Conservation (phyloP, 208 protist species). For the Herpetomonas samuelpessoai region DNA sequence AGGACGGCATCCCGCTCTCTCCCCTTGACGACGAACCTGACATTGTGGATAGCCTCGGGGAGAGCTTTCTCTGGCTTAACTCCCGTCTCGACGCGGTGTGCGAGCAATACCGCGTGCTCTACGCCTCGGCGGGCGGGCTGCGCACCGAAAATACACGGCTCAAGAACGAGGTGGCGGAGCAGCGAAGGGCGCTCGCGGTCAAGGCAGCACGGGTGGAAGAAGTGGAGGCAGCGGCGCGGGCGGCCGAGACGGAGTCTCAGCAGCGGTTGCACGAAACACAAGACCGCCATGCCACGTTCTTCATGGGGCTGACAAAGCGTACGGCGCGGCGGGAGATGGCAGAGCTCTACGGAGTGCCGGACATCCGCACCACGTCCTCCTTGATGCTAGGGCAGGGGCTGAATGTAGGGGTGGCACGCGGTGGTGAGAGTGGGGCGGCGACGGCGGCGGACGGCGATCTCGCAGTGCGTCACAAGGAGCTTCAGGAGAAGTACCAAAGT, state of each 20-base stretch:
- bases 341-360: background rate
- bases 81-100: conserved; percentile 14
- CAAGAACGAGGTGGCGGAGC: conserved; percentile 16
- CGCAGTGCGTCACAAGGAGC: too few relatives aligned
- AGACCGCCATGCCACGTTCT: background rate
- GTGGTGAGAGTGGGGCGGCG: background rate
- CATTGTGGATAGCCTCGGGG: conserved; percentile 9
- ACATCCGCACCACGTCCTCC: background rate
- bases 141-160: conserved; percentile 19
- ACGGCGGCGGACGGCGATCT: too few relatives aligned
- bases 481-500: background rate
- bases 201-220: background rate
- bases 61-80: conserved; percentile 22
- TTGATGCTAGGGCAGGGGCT: background rate
- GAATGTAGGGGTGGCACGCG: background rate
- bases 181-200: conserved; percentile 11
- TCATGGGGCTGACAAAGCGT: background rate
- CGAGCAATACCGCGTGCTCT: conserved; percentile 14
- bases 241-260: background rate
- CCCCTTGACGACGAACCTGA: background rate
- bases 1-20: too few relatives aligned
- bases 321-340: background rate
- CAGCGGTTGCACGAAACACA: background rate
- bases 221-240: background rate
- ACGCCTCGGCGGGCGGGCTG: conserved; percentile 14